Base-by-base conservation (phyloP, 2,329 filamentous ascomycete species). In the Diaporthe vaccinii region DNA sequence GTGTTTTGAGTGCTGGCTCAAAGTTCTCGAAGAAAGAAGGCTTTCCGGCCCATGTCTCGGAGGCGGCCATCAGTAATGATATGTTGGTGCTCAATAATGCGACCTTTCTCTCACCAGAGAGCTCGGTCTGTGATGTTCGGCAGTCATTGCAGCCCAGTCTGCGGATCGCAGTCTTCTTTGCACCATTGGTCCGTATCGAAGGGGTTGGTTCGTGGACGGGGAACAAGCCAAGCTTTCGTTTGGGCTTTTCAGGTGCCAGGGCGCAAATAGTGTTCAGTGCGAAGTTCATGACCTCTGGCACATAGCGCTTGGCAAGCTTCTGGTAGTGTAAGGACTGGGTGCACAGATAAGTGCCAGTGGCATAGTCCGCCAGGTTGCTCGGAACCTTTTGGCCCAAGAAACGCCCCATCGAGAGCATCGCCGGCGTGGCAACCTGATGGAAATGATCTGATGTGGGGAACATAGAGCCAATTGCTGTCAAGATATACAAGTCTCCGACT, bases 401-500 rank as follows among this genome's bases (percentile, higher is more conserved):
- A 73, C 95, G 91, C 17, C 90, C 91, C 84, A 98, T 94, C n/a
- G 93, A 90, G 7, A 98, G 91, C 84, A 95, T 93, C 0, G 96
- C 94, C 2, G 97, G 97, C 2, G 97, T 99, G 55, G 95, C 93
- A 49, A 98, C 95, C 79, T 97, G 93, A 80, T 99, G 97, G 84
- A 98, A 99, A 84, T 98, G 96, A 84, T 99, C 97, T 0, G 96
- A 98, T 0, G 97, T 98, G 6, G 97, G 96, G 81, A 98, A 99
- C 72, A 97, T 94, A 2, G 92, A 92, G 55, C 93, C 92, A 76
- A 98, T 91, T 0, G 95, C 95, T 0, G 95, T 96, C 49, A 99
- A 86, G n/a, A 98, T 85, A 31, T 95, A 85, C 28, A 99, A 85
- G 80, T 99, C 96, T 25, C 95, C 94, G 79, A 82, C 89, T 80